Evolutionary conservation across 306 rosid species (phyloP).

Genomic region (Crataegus laevigata): DNA sequence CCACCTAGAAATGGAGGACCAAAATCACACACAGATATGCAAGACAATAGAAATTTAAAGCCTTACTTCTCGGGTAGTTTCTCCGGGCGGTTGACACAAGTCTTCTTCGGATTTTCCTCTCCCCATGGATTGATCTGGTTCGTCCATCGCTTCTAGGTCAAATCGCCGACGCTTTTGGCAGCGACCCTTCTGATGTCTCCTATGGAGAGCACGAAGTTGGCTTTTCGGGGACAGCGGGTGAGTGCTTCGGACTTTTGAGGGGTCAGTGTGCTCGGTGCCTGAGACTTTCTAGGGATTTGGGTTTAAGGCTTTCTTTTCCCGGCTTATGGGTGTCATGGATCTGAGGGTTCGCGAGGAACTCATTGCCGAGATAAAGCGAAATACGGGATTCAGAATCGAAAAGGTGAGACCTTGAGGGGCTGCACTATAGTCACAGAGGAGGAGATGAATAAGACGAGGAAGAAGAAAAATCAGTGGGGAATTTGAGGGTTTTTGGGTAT

Average conservation of each 20-base stretch:
- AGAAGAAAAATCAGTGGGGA: not conserved
- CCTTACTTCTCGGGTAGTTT: slow-evolving; percentile 54
- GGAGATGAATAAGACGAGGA: not conserved
- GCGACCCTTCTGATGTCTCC: not conserved
- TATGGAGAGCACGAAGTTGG: not conserved
- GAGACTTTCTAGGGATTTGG: slow-evolving; percentile 1
- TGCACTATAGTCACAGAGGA: not conserved
- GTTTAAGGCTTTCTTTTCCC: slow-evolving; percentile 23
- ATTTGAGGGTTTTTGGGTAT: not conserved
- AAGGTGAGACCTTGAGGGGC: not conserved
- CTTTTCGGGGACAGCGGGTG: not conserved
- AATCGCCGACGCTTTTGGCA: slow-evolving; percentile 23
- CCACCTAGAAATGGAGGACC: not conserved
- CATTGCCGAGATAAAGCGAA: slow-evolving; percentile 22
- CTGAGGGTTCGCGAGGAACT: slow-evolving; percentile 19
- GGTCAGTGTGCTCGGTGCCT: slow-evolving; percentile 35
- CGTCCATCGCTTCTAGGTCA: not conserved
- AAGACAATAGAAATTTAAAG: not conserved
- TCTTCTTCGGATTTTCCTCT: slow-evolving; percentile 5
- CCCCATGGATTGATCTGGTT: slow-evolving; percentile 4
- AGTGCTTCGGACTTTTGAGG: slow-evolving; percentile 43
- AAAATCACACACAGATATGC: not conserved
- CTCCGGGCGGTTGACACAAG: not conserved
- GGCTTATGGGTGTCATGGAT: not conserved
- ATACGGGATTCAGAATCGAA: not conserved